A percentile compares a stretch with the other conserved stretches of the same genome.
phyloP scores from a whole-genome alignment of 108 stramenopile species.

The Fragilariopsis cylindrus region DNA sequence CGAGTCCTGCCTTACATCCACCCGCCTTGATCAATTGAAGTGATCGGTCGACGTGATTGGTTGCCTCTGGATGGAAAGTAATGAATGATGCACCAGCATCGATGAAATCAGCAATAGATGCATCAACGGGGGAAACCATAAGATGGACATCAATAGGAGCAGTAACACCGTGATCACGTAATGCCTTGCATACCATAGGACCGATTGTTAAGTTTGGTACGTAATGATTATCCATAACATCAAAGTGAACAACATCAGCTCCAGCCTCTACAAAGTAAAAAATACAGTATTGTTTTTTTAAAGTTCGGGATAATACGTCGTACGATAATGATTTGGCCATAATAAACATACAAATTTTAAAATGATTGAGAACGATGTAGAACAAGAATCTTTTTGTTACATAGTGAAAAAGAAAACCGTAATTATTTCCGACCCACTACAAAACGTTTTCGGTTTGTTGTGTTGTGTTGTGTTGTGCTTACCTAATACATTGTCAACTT shows the following conservation, averaged over 20 bases:
- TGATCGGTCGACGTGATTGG: constrained; percentile 94
- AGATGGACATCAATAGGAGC: constrained; percentile 99
- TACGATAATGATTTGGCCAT: too few relatives aligned
- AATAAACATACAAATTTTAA: too few relatives aligned
- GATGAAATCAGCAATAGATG: constrained; percentile 91
- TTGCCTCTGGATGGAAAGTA: constrained; percentile 99
- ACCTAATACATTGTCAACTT: constrained; percentile 93
- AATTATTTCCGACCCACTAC: too few relatives aligned
- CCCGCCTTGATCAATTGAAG: constrained; percentile 92
- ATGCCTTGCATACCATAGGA: constrained; percentile 99
- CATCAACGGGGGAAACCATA: constrained; percentile 97
- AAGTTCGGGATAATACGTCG: too few relatives aligned
- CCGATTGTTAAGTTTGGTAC: constrained; percentile 98
- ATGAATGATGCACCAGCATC: constrained; percentile 98
- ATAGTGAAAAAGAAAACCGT: too few relatives aligned
- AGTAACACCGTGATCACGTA: constrained; percentile 97
- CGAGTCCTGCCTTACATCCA: constrained; percentile 98
- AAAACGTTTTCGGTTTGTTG: too few relatives aligned
- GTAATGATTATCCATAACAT: constrained; percentile 99
- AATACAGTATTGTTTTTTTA: too few relatives aligned
- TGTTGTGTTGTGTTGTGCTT: too few relatives aligned
- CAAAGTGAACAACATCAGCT: constrained; percentile 98
- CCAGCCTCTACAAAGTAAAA: constrained; percentile 64
- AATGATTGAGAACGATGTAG: too few relatives aligned
- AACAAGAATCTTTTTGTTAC: too few relatives aligned